Base-by-base conservation (phyloP, 768 basidiomycete species). In the Lepiota subincarnata region DNA sequence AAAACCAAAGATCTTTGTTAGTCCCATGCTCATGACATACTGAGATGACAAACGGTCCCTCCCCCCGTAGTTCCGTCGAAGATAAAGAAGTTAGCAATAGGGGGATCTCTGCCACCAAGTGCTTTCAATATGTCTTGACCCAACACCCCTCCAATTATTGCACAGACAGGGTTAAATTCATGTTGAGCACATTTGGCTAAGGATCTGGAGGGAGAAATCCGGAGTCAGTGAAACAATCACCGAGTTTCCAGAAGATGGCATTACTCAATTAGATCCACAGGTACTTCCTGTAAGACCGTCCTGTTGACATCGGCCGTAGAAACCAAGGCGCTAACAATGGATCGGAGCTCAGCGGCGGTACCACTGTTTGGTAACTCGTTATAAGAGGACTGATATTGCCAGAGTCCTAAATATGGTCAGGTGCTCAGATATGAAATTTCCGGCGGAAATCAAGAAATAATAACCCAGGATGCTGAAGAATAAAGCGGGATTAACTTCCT, bases 101-200 rank as follows among this genome's bases (percentile, higher is more conserved):
- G 96, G 22, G 89, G 83, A 62, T 98, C 97, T 47, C 92, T 86
- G 52, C 87, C 91, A 51, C 87, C 89, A 36, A 98, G 77, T 0
- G 92, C 84, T 66, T 97, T 94, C 37, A 99, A 75, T 48, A 98
- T 87, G 66, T 99, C 97, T 67, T 98, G 97, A 1, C 86, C 95
- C 12, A 98, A 73, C 71, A 98, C 81, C 19, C 97, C 97, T 22
- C 97, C 97, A 36, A 99, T 78, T 34, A 99, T 89, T 0, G 97
- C 97, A 65, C 93, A 92, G 1, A 93, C 86, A 0, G 97, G 93
- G 0, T 93, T 87, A 71, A 98, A 92, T 65, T 96, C 93, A 66
- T 88, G 84, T 16, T 72, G 69, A 6, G 91, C 86, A n/a, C 87
- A 84, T 12, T 73, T 77, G 4, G 85, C 73, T 38, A 89, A 59